phyloP scores from a whole-genome alignment of 2,329 filamentous ascomycete species.

The Fusarium sp. region DNA sequence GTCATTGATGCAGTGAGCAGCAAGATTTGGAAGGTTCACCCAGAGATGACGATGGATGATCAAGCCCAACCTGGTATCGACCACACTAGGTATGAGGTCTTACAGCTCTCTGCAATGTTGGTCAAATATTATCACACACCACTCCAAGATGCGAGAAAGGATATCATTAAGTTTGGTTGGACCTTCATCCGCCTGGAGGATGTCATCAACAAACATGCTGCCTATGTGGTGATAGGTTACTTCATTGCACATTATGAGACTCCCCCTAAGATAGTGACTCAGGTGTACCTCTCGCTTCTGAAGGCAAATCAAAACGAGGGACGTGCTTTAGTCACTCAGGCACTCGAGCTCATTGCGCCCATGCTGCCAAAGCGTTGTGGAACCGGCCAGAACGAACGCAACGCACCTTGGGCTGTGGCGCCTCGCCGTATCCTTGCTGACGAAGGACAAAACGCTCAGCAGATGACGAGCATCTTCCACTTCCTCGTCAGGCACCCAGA shows the following conservation, averaged over 20 bases:
- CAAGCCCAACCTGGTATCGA: slow-evolving; percentile 87
- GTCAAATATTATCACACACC: slow-evolving; percentile 94
- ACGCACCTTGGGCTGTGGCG: slow-evolving; percentile 89
- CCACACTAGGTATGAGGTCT: slow-evolving; percentile 93
- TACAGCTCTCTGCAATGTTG: slow-evolving; percentile 93
- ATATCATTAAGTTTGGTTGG: slow-evolving; percentile 99
- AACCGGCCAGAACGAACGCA: slow-evolving; percentile 74
- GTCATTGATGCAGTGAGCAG: slow-evolving; percentile 92
- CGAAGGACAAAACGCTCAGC: slow-evolving; percentile 93
- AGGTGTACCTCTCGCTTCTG: slow-evolving; percentile 92
- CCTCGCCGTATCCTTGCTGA: slow-evolving; percentile 92
- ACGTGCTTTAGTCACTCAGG: slow-evolving; percentile 90
- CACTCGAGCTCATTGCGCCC: slow-evolving; percentile 93
- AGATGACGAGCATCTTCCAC: slow-evolving; percentile 97
- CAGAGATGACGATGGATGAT: slow-evolving; percentile 86
- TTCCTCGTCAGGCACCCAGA: slow-evolving; percentile 94
- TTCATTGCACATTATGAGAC: slow-evolving; percentile 98
- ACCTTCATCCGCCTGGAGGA: slow-evolving; percentile 98
- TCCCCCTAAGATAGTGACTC: slow-evolving; percentile 92
- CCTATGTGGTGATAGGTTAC: slow-evolving; percentile 96
- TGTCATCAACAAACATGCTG: slow-evolving; percentile 98
- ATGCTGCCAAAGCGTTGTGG: slow-evolving; percentile 88
- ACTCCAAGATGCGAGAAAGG: slow-evolving; percentile 91
- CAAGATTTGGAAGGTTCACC: slow-evolving; percentile 92
- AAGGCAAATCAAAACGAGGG: slow-evolving; percentile 97